Base-by-base conservation (phyloP, 768 basidiomycete genomes). In the Arthromyces matolae region DNA sequence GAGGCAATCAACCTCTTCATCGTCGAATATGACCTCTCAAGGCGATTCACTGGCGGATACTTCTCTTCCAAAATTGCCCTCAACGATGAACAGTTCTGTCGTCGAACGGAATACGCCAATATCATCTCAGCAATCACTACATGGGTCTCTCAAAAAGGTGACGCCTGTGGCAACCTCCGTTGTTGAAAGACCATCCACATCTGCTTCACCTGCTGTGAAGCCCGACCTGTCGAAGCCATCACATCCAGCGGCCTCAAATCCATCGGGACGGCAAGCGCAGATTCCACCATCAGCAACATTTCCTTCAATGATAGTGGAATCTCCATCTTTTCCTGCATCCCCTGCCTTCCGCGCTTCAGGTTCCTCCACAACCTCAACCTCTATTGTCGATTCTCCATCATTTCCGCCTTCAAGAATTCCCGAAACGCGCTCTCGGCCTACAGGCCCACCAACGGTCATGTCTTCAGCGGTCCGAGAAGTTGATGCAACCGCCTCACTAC, bases 281-380 rank as follows among this genome's bases (percentile, higher is more conserved):
- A 14, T 48, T 27, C 14, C 31, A 20, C 50, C 45, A 32, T 32
- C 50, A 25, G 33, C 42, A 53, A n/a, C 55, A 53, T 22, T 60
- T 60, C 27, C 57, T 51, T 64, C 68, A 14, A 65, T 65, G 60
- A 66, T 67, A 37, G 51, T 71, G 18, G 68, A 71, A 9, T 72
- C 71, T 18, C 69, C 72, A 3, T 71, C 72, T 2, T 72, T 73
- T 42, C 67, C 68, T 25, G 42, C 39, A 23, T 56, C 60, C n/a
- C 33, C 32, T 22, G n/a, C 27, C 24, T n/a, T 42, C 48, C 12
- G 19, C 7, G 37, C 50, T 9, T 22, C 58, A 33, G 37, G 54
- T 29, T 32, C 45, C 5, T 34, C 47, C 27, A 35, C 20, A 14
- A 23, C 31, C 16, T 22, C 41, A 7, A 19, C 47, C 12, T 46